Evolutionary conservation across 2,329 filamentous ascomycete genomes (phyloP), one percentile per base, ranked within the genome.

Genomic region (Fusarium torulosum): DNA sequence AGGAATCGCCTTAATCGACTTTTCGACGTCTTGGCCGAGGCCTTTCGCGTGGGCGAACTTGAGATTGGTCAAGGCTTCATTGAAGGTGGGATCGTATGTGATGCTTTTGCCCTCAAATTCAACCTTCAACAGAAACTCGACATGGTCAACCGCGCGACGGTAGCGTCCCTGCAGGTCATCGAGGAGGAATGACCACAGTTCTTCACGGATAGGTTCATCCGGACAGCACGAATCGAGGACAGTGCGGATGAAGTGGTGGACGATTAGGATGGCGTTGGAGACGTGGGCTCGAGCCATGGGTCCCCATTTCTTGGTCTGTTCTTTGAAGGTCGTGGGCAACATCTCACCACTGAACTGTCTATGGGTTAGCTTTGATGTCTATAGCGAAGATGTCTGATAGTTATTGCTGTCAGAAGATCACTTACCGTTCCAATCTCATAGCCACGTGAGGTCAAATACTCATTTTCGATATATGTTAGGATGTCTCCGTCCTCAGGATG

Each of bases 251-350:
- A 86, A 90, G 3, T 76, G 56, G 44, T 90, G 86, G 0, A 88
- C 82, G 0, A 84, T 57, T 0, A 78, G 51, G 7, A 90, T 84
- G 4, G 83, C 76, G 25, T 85, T 81, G 59, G 82, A 82, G 7
- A 87, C 78, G 60, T 89, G 86, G 0, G 77, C 79, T 0, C 80
- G 59, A 0, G 83, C 80, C 2, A 90, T 70, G 0, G 59, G 45
- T 0, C 77, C 69, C 88, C 88, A 90, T 17, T 85, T 87, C 14
- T 69, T 63, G 0, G 86, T 82, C 57, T 90, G 87, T 33, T 83
- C 80, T 27, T 81, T 81, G 74, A 90, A 88, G 0, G 79, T 76
- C 0, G 72, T 77, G 0, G 79, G 74, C 0, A 89, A 71, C 15
- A 88, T 62, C 0, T 75, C 66, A 0, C 76, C 74, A 13, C 76